A percentile compares a stretch with the other conserved stretches of the same genome.
Conservation (phyloP, 345 rosid species). For the Microcos paniculata region DNA sequence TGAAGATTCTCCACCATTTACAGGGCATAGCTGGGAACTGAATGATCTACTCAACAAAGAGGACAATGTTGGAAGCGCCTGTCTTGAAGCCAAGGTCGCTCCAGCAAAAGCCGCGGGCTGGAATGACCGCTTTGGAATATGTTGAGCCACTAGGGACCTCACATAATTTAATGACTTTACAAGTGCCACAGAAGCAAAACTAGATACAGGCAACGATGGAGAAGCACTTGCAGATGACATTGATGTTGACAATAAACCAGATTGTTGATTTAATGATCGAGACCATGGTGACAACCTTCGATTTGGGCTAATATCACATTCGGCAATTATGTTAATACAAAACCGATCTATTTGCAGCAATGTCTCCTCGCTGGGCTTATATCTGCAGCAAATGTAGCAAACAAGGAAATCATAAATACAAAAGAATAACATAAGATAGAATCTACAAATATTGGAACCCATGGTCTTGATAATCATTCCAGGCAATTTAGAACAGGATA, state of each 20-base stretch:
- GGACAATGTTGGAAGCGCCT: constrained; percentile 71
- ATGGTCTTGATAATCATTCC: neutral
- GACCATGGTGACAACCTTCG: constrained; percentile 50
- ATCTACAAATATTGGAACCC: neutral
- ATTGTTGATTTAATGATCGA: constrained; percentile 41
- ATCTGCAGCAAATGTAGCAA: constrained; percentile 52
- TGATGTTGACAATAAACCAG: constrained; percentile 28
- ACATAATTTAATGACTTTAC: constrained; percentile 95
- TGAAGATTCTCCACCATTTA: constrained; percentile 59
- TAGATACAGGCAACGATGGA: constrained; percentile 80
- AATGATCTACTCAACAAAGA: constrained; percentile 86
- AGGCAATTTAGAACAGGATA: neutral
- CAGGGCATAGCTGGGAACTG: constrained; percentile 72
- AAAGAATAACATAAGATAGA: constrained; percentile 8
- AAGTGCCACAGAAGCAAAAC: constrained; percentile 79
- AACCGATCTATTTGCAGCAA: constrained; percentile 85
- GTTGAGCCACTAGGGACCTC: constrained; percentile 84
- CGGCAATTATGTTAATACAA: constrained; percentile 69
- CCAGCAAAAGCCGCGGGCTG: constrained; percentile 92
- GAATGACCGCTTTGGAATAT: constrained; percentile 82
- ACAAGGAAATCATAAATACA: constrained; percentile 9
- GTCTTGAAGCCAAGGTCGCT: constrained; percentile 70
- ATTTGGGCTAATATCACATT: constrained; percentile 65
- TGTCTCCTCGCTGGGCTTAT: constrained; percentile 93
- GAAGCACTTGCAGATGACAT: constrained; percentile 45